Evolutionary conservation across 169 alveolate species (phyloP).

Genomic region (Plasmodium relictum): DNA sequence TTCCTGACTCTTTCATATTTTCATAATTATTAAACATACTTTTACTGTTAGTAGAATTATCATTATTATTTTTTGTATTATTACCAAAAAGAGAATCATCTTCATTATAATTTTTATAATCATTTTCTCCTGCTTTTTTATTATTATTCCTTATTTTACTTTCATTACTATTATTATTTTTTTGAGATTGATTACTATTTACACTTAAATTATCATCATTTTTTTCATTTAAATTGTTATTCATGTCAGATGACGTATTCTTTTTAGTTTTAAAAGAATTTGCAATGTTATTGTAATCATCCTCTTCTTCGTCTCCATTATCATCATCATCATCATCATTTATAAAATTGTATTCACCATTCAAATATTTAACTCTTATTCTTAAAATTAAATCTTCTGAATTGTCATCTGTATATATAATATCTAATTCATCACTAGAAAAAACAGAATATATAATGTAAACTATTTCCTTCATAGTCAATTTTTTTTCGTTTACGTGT

Average conservation of each 20-base stretch:
- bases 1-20: not conserved
- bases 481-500: constrained; percentile 95
- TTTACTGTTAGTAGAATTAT: constrained; percentile 1
- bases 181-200: not conserved
- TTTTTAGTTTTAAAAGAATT: constrained; percentile 26
- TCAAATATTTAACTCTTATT: constrained; percentile 91
- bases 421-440: constrained; percentile 92
- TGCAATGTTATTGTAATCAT: constrained; percentile 18
- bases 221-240: not conserved
- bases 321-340: constrained; percentile 73
- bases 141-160: not conserved
- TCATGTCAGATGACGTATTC: not conserved
- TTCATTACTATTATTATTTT: not conserved
- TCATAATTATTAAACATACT: not conserved
- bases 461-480: constrained; percentile 96
- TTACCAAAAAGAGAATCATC: constrained; percentile 20
- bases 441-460: constrained; percentile 92
- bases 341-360: constrained; percentile 78
- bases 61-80: not conserved
- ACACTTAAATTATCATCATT: constrained; percentile 43
- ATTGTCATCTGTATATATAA: constrained; percentile 97
- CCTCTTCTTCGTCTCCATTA: constrained; percentile 42
- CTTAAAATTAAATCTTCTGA: constrained; percentile 96
- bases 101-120: constrained; percentile 29
- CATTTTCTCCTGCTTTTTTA: constrained; percentile 1